phyloP scores from a whole-genome alignment of 73 alveolate species.

The Urostyla sp. region DNA sequence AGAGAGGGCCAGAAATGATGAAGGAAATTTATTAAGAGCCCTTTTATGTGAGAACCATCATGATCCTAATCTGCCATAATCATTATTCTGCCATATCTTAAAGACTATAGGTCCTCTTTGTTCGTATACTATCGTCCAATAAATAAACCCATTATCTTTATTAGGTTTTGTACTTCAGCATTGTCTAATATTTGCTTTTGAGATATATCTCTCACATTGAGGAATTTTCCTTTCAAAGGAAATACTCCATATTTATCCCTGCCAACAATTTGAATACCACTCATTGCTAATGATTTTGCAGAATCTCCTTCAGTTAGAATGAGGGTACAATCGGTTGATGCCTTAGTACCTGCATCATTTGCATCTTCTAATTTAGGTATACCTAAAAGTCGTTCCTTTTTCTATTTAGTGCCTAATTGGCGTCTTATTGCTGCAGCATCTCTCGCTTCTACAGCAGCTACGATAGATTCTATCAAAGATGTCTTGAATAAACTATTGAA shows the following conservation, averaged over 20 bases:
- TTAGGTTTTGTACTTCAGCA: constrained; percentile 95
- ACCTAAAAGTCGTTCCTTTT: constrained; percentile 87
- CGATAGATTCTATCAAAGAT: constrained; percentile 86
- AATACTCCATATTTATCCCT: constrained; percentile 98
- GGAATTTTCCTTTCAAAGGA: constrained; percentile 98
- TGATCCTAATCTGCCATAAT: constrained; percentile 99
- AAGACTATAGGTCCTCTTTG: constrained; percentile 79
- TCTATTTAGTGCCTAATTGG: constrained; percentile 82
- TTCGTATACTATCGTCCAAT: constrained; percentile 86
- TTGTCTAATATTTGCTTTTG: constrained; percentile 89
- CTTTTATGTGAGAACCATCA: constrained; percentile 99
- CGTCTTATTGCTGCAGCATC: constrained; percentile 76
- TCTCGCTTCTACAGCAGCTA: constrained; percentile 88
- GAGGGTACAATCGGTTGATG: constrained; percentile 80
- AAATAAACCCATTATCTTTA: constrained; percentile 96
- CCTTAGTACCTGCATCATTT: constrained; percentile 95
- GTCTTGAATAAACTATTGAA: constrained; percentile 84
- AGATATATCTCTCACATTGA: constrained; percentile 97
- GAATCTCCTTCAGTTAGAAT: constrained; percentile 99
- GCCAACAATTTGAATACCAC: constrained; percentile 98
- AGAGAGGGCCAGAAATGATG: constrained; percentile 99
- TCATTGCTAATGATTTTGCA: constrained; percentile 98
- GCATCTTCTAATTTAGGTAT: constrained; percentile 99
- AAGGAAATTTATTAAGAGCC: constrained; percentile 97
- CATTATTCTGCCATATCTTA: constrained; percentile 98